Evolutionary conservation across 495 filamentous ascomycete species (phyloP).

Genomic region (Cenococcum geophilum): DNA sequence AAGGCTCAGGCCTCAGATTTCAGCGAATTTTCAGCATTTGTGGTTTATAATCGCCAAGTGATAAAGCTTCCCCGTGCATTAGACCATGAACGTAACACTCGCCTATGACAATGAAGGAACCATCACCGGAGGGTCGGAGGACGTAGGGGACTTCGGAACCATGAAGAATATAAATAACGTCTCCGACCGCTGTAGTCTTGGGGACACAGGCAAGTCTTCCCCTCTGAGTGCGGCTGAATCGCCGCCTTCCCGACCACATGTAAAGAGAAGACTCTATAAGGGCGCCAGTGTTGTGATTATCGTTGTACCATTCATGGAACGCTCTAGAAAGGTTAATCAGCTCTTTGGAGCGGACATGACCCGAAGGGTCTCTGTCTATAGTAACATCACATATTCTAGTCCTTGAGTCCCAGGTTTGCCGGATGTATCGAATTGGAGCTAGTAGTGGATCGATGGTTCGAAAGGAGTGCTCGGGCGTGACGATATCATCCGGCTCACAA

Average conservation of each 20-base stretch:
- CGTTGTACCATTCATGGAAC: not conserved
- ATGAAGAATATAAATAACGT: slow-evolving; percentile 5
- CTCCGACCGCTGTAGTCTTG: not conserved
- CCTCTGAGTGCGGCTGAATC: not conserved
- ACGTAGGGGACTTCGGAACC: slow-evolving; percentile 2
- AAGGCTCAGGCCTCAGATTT: too few species aligned
- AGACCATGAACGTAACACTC: slow-evolving; percentile 12
- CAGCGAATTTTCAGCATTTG: too few species aligned
- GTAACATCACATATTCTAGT: too few species aligned
- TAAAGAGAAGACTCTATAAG: not conserved
- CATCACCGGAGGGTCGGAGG: not conserved
- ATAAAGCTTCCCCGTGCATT: slow-evolving; percentile 5
- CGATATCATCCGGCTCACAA: too few species aligned
- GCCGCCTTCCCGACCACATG: not conserved
- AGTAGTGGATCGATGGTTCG: too few species aligned
- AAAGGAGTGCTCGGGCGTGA: too few species aligned
- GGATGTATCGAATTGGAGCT: too few species aligned
- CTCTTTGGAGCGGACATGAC: too few species aligned
- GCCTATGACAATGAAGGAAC: not conserved
- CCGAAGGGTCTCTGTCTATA: too few species aligned
- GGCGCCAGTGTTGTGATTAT: not conserved
- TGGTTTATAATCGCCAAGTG: too few species aligned
- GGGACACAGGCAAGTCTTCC: slow-evolving; percentile 1
- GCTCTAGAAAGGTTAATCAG: too few species aligned
- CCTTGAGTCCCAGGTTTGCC: too few species aligned